phyloP scores from a whole-genome alignment of 1,284 basidiomycete genomes.

The Microbotryum lychnidis-dioicae region DNA sequence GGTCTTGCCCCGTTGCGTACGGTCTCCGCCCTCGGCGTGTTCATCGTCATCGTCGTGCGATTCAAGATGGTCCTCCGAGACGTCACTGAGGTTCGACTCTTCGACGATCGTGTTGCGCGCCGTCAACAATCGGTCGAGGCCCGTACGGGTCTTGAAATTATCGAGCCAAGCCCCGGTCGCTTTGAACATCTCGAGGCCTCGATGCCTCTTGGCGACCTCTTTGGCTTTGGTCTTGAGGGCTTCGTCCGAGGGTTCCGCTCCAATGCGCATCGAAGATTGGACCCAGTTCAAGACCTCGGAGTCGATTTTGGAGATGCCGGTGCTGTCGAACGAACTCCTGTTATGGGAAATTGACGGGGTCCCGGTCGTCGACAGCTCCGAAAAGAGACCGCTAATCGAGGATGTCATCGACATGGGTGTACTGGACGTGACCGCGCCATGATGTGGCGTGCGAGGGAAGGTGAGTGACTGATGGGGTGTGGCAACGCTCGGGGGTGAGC shows the following conservation, averaged over 20 bases:
- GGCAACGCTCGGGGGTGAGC: conserved; percentile 45
- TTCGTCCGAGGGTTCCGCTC: conserved; percentile 57
- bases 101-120: conserved; percentile 7
- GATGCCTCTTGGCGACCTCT: conserved; percentile 48
- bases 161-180: conserved; percentile 84
- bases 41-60: neutral
- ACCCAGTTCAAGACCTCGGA: conserved; percentile 56
- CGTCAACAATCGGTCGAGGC: conserved; percentile 5
- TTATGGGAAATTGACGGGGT: neutral
- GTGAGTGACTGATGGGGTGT: conserved; percentile 28
- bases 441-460: conserved; percentile 30
- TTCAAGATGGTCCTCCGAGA: neutral
- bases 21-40: neutral
- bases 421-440: conserved; percentile 9
- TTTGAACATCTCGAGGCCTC: conserved; percentile 61
- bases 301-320: conserved; percentile 64
- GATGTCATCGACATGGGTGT: neutral
- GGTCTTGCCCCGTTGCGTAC: no score
- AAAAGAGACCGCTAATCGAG: neutral
- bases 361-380: neutral
- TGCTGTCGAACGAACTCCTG: conserved; percentile 6
- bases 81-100: neutral
- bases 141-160: conserved; percentile 68
- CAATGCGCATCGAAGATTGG: conserved; percentile 43
- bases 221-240: conserved; percentile 63